Evolutionary conservation across 1,284 basidiomycete species (phyloP).

Genomic region (Salmacisia buchloeana): DNA sequence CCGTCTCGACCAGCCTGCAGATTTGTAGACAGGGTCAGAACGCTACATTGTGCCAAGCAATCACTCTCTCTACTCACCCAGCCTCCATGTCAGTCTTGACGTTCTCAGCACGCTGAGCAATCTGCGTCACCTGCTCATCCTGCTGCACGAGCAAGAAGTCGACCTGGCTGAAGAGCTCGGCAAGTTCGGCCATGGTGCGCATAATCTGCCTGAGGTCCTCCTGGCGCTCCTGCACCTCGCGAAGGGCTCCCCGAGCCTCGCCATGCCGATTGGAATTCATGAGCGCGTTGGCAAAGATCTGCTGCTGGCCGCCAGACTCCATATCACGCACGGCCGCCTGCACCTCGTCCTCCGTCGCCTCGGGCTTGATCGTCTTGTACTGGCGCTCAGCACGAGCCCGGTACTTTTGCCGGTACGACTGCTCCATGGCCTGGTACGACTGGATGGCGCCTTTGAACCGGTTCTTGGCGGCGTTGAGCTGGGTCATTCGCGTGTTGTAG

Average conservation of each 20-base stretch:
- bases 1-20: conserved; percentile 54
- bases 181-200: conserved; percentile 76
- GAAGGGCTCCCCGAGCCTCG: conserved; percentile 74
- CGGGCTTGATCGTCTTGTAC: conserved; percentile 86
- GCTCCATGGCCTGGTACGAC: conserved; percentile 77
- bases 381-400: conserved; percentile 92
- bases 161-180: conserved; percentile 75
- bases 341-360: conserved; percentile 79
- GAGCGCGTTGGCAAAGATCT: conserved; percentile 84
- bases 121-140: conserved; percentile 46
- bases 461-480: conserved; percentile 58
- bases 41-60: background rate
- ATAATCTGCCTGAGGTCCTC: conserved; percentile 83
- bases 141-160: conserved; percentile 49
- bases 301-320: conserved; percentile 57
- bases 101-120: conserved; percentile 37
- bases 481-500: conserved; percentile 50
- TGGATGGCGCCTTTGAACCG: conserved; percentile 54
- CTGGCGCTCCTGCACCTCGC: conserved; percentile 85
- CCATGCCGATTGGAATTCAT: conserved; percentile 71
- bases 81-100: conserved; percentile 43
- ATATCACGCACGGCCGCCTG: conserved; percentile 67
- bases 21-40: conserved; percentile 41
- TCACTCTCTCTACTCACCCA: conserved; percentile 20
- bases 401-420: conserved; percentile 84